Base-by-base conservation (phyloP, 768 basidiomycete species). In the Pisolithus sp. region DNA sequence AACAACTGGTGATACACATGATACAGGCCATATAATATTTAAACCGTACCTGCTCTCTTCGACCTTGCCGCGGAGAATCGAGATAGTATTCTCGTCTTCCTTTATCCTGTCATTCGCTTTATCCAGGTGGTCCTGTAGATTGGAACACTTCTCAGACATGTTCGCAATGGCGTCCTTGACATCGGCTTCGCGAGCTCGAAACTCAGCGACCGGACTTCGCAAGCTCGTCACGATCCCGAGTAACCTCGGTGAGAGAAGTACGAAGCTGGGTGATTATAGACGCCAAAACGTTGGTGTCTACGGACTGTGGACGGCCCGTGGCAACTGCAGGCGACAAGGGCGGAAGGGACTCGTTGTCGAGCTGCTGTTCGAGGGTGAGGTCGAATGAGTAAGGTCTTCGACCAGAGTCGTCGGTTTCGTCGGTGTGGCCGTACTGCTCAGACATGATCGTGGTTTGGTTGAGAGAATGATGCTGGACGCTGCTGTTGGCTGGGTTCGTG, bases 31-130 rank as follows among this genome's bases (percentile, higher is more conserved):
- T 23, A 20, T 23, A 20, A 13, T 24, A 24, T 42, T 24, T 9
- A 42, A 57, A 15, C 34, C 78, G 20, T 59, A 87, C 89, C 89
- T 78, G 75, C 87, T 89, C 67, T 92, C 89, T 60, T 92, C 89
- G 3, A 92, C 87, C 65, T 91, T 92, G n/a, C 80, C 75, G 34
- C 90, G 78, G 46, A 93, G 71, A 67, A 92, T 69, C 3, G 73
- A 68, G 45, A 93, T 87, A 36, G 86, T 83, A 53, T 90, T 83
- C 60, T 88, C 87, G 50, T 89, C 85, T 44, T 91, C 89, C 53
- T 75, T 78, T 44, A 72, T 73, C 61, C 79, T 81, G 58, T 63
- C 72, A 59, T 68, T 72, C 30, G 78, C 71, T 26, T 69, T 70
- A 48, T 73, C 74, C 5, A 88, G 71, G 41, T 82, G 75, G 51